phyloP scores from a whole-genome alignment of 352 stramenopile genomes.

The Globisporangium echinulatum region DNA sequence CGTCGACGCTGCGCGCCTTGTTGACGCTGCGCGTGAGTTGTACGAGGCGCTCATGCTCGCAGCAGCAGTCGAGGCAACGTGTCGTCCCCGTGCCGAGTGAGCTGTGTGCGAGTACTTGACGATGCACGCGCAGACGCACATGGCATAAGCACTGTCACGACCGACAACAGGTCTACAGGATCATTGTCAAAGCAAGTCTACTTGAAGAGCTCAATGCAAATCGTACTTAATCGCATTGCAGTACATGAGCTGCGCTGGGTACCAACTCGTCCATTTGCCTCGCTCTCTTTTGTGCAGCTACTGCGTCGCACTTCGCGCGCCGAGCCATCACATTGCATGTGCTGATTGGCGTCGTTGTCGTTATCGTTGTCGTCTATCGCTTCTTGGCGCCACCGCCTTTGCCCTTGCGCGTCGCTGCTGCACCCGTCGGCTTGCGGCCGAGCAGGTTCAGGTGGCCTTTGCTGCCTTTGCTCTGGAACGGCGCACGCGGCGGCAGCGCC shows the following conservation, averaged over 20 bases:
- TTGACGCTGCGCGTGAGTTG: conserved; percentile 53
- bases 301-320: background rate
- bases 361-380: conserved; percentile 18
- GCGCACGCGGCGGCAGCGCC: conserved; percentile 17
- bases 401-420: conserved; percentile 5
- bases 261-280: no score
- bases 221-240: no score
- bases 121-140: no score
- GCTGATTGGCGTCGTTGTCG: background rate
- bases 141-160: no score
- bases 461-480: conserved; percentile 5
- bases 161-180: no score
- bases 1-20: conserved; percentile 38
- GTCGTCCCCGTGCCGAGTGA: background rate
- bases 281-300: no score
- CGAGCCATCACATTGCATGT: background rate
- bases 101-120: background rate
- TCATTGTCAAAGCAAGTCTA: no score
- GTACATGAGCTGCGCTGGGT: no score
- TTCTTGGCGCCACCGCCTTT: conserved; percentile 8
- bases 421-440: conserved; percentile 20
- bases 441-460: conserved; percentile 26
- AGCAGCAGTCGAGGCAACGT: conserved; percentile 44
- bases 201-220: no score
- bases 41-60: conserved; percentile 65